These are phyloP conservation scores for Stachybotrys elegans DNA, from an alignment of 2,329 filamentous ascomycete genomes.

Conservation along the genomic window DNA sequence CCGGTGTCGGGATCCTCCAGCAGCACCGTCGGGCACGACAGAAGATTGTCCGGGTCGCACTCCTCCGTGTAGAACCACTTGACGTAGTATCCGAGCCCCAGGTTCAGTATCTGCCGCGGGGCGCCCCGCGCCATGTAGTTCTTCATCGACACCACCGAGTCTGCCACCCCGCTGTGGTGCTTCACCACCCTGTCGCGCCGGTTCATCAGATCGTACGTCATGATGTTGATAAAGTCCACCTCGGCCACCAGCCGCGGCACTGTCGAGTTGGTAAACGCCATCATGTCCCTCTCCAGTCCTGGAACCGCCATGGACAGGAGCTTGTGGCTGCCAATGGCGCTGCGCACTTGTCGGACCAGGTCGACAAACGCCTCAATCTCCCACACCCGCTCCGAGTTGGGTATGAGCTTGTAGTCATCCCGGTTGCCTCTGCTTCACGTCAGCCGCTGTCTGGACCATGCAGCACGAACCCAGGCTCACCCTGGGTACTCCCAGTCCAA, in stretches of 20 bases:
- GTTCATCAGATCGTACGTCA: slow-evolving; percentile 70
- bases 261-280: slow-evolving; percentile 57
- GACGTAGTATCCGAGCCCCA: slow-evolving; percentile 63
- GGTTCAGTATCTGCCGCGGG: slow-evolving; percentile 47
- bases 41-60: slow-evolving; percentile 33
- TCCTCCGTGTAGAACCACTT: slow-evolving; percentile 56
- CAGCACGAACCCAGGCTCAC: too few relatives aligned
- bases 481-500: slow-evolving; percentile 64
- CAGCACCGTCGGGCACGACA: slow-evolving; percentile 49
- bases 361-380: slow-evolving; percentile 61
- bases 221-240: slow-evolving; percentile 63
- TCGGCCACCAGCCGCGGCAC: slow-evolving; percentile 52
- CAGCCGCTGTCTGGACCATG: background rate
- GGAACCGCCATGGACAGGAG: slow-evolving; percentile 66
- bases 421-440: slow-evolving; percentile 53
- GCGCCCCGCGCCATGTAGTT: slow-evolving; percentile 55
- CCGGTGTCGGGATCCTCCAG: slow-evolving; percentile 57
- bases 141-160: slow-evolving; percentile 49
- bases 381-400: slow-evolving; percentile 54
- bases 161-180: slow-evolving; percentile 60
- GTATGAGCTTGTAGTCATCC: slow-evolving; percentile 60
- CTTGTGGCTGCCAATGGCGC: slow-evolving; percentile 50
- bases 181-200: slow-evolving; percentile 58
- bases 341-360: slow-evolving; percentile 53
- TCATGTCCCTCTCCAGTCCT: slow-evolving; percentile 58